Percentiles rank a stretch among this genome's conserved stretches.
Evolutionary conservation across 768 basidiomycete genomes (phyloP).

Genomic region (Leccinum boreale): DNA sequence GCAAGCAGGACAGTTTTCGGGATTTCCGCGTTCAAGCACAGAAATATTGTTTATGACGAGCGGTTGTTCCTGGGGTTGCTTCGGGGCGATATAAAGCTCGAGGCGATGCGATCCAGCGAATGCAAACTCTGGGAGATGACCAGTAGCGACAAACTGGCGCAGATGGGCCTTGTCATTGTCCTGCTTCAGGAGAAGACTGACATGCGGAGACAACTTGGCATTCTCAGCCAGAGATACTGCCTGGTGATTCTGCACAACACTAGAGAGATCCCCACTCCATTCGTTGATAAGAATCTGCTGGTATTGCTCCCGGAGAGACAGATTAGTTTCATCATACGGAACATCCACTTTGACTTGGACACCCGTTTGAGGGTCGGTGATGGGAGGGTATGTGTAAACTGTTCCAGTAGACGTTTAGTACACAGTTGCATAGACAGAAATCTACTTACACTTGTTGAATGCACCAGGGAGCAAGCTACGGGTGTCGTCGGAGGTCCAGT

Average conservation of each 20-base stretch:
- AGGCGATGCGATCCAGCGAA: slow-evolving; percentile 20
- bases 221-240: neutral
- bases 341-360: slow-evolving; percentile 12
- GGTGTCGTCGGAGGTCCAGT: slow-evolving; percentile 16
- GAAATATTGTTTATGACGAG: slow-evolving; percentile 14
- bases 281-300: slow-evolving; percentile 2
- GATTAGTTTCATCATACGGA: slow-evolving; percentile 6
- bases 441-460: slow-evolving; percentile 4
- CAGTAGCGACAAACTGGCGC: slow-evolving; percentile 7
- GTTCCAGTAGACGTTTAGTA: neutral
- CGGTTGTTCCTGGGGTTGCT: neutral
- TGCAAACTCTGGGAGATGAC: slow-evolving; percentile 15
- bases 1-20: slow-evolving; percentile 11
- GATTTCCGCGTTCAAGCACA: slow-evolving; percentile 8
- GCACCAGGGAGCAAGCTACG: slow-evolving; percentile 4
- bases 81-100: slow-evolving; percentile 13
- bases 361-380: slow-evolving; percentile 6
- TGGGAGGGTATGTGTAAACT: slow-evolving; percentile 23
- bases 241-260: neutral
- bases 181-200: slow-evolving; percentile 6
- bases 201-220: neutral
- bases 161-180: neutral
- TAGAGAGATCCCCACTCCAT: neutral
- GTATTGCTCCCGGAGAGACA: slow-evolving; percentile 4
- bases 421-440: neutral